These are phyloP conservation scores for Phlegmacium glaucopus DNA, from an alignment of 768 basidiomycete species.

Conservation along the genomic window DNA sequence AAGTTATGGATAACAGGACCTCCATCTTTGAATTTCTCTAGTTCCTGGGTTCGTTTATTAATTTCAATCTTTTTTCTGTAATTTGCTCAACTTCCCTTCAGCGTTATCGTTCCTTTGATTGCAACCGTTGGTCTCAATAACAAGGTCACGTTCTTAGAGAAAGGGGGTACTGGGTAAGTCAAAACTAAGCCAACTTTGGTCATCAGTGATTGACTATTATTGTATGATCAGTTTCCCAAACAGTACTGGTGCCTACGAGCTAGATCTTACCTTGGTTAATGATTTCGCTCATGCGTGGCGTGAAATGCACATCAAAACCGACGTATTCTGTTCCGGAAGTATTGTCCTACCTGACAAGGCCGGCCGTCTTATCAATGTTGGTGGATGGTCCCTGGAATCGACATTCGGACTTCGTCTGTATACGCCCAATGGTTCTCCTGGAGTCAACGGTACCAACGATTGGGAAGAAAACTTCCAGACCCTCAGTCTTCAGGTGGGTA, in stretches of 20 bases:
- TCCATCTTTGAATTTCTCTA: constrained; percentile 11
- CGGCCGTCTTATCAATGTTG: constrained; percentile 62
- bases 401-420: constrained; percentile 75
- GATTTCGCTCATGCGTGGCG: constrained; percentile 62
- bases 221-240: constrained; percentile 41
- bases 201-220: neutral
- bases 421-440: constrained; percentile 62
- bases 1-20: too few relatives aligned
- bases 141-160: constrained; percentile 80
- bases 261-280: constrained; percentile 57
- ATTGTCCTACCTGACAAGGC: constrained; percentile 74
- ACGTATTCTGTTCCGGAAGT: constrained; percentile 78
- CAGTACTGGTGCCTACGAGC: constrained; percentile 76
- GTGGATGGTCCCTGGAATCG: constrained; percentile 68
- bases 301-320: constrained; percentile 70
- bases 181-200: neutral
- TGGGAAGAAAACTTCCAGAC: constrained; percentile 71
- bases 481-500: constrained; percentile 56
- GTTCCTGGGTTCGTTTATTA: constrained; percentile 43
- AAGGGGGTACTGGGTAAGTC: constrained; percentile 56
- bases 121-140: constrained; percentile 78
- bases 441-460: constrained; percentile 71
- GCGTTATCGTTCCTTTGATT: constrained; percentile 69
- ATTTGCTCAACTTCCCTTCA: constrained; percentile 16
- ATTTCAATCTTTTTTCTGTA: neutral